Evolutionary conservation across 768 basidiomycete genomes (phyloP).

Genomic region (Jaapia argillacea): DNA sequence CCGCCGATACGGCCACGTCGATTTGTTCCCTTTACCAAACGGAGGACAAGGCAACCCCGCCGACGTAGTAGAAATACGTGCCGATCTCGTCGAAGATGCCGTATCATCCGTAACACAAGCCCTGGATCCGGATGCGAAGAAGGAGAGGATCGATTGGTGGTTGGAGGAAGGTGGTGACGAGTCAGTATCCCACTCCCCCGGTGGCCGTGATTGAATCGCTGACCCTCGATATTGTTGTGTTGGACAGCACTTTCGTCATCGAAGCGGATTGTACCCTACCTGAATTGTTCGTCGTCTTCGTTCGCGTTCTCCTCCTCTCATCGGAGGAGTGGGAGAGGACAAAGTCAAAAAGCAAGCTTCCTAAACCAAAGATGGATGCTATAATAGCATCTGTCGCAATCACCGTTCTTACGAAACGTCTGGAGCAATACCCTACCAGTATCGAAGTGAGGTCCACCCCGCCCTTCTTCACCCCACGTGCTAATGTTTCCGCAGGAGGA

Average conservation of each 20-base stretch:
- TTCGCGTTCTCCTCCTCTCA: constrained; percentile 49
- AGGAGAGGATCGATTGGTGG: constrained; percentile 87
- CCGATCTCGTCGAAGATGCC: constrained; percentile 51
- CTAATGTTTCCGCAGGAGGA: too few species aligned
- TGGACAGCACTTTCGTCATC: constrained; percentile 42
- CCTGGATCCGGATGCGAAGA: constrained; percentile 15
- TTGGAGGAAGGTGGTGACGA: constrained; percentile 86
- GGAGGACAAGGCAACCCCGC: constrained; percentile 59
- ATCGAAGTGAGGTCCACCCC: constrained; percentile 57
- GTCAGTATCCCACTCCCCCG: constrained; percentile 35
- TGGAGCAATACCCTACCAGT: constrained; percentile 46
- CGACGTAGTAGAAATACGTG: constrained; percentile 70
- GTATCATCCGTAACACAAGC: constrained; percentile 13
- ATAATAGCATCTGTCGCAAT: constrained; percentile 35
- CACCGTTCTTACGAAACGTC: constrained; percentile 38
- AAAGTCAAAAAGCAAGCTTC: constrained; percentile 55
- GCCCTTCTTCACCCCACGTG: too few species aligned
- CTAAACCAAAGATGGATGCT: constrained; percentile 55
- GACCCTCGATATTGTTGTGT: not conserved
- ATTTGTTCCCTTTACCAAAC: constrained; percentile 48
- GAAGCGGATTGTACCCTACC: constrained; percentile 44
- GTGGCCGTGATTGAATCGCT: constrained; percentile 6
- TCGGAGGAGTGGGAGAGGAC: constrained; percentile 50
- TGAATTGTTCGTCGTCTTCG: constrained; percentile 49
- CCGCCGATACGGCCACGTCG: constrained; percentile 91